Evolutionary conservation across 495 filamentous ascomycete species (phyloP).

Genomic region (Aspergillus wentii): DNA sequence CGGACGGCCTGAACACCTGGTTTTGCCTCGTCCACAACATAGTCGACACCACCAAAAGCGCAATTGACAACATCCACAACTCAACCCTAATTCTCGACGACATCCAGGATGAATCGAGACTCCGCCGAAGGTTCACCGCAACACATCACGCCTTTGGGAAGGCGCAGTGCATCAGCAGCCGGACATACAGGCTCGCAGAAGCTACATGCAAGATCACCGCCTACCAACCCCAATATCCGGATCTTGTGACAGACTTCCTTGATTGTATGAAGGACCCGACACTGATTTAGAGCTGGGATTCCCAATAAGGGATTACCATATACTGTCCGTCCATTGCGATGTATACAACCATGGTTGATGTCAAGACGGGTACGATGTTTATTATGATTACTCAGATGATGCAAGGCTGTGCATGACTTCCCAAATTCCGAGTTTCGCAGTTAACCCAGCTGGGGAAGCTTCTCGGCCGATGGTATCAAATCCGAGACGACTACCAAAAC

Average conservation of each 20-base stretch:
- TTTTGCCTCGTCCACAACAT: neutral
- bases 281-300: conserved; percentile 25
- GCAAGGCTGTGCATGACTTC: no score
- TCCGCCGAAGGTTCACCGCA: conserved; percentile 21
- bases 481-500: no score
- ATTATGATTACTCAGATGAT: conserved; percentile 17
- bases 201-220: conserved; percentile 15
- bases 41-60: conserved; percentile 4
- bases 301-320: conserved; percentile 20
- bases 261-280: conserved; percentile 12
- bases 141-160: conserved; percentile 24
- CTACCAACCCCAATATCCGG: neutral
- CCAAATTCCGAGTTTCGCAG: no score
- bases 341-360: conserved; percentile 27
- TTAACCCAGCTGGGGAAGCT: no score
- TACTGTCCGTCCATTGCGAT: conserved; percentile 14
- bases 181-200: conserved; percentile 40
- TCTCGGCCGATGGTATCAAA: no score
- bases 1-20: conserved; percentile 19
- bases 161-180: conserved; percentile 44
- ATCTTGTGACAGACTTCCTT: conserved; percentile 3
- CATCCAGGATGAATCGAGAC: conserved; percentile 26
- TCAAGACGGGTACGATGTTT: conserved; percentile 31
- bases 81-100: conserved; percentile 27
- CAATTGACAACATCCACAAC: conserved; percentile 16